Evolutionary conservation across 441 rosid species (phyloP).

Genomic region (Pelargonium myrrhifolium): DNA sequence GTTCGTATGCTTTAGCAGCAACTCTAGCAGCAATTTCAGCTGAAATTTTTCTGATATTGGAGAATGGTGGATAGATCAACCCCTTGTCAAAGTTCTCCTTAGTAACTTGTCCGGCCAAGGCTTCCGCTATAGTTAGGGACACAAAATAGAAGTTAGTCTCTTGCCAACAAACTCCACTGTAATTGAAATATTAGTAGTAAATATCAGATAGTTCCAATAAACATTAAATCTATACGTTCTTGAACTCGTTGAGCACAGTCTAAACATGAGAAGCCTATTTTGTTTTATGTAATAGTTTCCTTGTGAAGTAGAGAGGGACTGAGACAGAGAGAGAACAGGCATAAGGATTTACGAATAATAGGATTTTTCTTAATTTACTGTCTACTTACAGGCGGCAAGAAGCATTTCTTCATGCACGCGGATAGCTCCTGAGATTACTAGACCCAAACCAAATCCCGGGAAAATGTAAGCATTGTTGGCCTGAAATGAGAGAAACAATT

Average conservation of each 20-base stretch:
- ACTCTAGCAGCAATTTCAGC: conserved; percentile 60
- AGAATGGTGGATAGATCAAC: conserved; percentile 53
- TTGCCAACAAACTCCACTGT: neutral
- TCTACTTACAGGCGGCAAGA: neutral
- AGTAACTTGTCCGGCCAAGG: conserved; percentile 52
- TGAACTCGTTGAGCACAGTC: too few relatives aligned
- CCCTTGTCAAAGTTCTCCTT: conserved; percentile 51
- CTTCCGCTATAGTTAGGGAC: conserved; percentile 38
- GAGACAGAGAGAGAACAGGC: too few relatives aligned
- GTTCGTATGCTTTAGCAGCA: conserved; percentile 61
- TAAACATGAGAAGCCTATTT: too few relatives aligned
- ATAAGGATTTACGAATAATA: too few relatives aligned
- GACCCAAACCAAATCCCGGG: neutral
- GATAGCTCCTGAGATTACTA: neutral
- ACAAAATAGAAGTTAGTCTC: neutral
- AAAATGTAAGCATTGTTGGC: neutral
- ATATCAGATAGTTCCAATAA: neutral
- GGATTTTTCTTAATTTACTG: neutral
- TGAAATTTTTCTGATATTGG: conserved; percentile 51
- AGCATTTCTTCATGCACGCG: neutral
- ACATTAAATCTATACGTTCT: too few relatives aligned
- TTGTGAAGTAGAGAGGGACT: too few relatives aligned
- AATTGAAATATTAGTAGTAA: too few relatives aligned
- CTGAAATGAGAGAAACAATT: neutral
- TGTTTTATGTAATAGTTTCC: too few relatives aligned